Evolutionary conservation across 1,284 basidiomycete species (phyloP).

Genomic region (Clitocybe nebularis): DNA sequence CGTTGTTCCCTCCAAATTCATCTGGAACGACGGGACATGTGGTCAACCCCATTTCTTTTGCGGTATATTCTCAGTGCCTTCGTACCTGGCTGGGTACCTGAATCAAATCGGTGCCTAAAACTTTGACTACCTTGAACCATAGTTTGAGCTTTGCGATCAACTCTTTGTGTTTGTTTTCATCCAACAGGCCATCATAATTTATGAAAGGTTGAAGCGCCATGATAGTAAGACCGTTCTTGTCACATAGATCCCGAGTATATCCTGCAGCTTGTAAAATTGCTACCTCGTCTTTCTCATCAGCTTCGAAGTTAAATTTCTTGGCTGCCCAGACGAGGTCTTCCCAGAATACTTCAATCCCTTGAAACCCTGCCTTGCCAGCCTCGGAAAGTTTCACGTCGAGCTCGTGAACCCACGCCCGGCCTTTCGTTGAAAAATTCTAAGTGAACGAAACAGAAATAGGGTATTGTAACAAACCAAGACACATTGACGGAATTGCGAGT

Average conservation of each 20-base stretch:
- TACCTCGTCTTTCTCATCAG: background rate
- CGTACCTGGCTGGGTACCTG: background rate
- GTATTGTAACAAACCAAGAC: background rate
- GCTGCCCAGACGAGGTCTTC: background rate
- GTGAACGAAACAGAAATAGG: background rate
- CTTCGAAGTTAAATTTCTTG: background rate
- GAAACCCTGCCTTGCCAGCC: background rate
- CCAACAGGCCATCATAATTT: background rate
- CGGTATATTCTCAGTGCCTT: no score
- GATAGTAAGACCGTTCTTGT: background rate
- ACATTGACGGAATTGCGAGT: background rate
- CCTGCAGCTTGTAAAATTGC: background rate
- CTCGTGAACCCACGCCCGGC: background rate
- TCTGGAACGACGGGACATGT: background rate
- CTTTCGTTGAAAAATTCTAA: no score
- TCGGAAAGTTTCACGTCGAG: background rate
- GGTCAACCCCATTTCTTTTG: background rate
- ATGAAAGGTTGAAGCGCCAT: background rate
- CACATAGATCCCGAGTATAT: background rate
- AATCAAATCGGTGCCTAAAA: background rate
- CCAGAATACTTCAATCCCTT: background rate
- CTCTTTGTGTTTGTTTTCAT: background rate
- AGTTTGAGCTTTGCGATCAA: background rate
- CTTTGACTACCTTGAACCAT: background rate
- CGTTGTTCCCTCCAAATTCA: background rate